Evolutionary conservation across 805 yeast species (phyloP).

Genomic region (Kregervanrija fluxuum): DNA sequence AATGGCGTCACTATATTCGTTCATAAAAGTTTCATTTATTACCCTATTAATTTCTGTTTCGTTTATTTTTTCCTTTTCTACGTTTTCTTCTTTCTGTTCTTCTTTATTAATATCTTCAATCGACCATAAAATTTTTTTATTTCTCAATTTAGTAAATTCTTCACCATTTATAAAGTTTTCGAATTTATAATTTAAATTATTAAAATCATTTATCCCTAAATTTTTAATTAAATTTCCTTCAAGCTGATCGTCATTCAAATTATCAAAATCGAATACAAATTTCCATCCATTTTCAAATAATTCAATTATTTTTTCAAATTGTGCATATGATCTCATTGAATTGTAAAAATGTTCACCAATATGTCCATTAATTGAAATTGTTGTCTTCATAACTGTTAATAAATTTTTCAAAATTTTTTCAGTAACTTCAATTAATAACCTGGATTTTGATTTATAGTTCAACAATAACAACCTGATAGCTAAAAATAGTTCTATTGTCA

Average conservation of each 20-base stretch:
- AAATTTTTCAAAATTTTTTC: conserved; percentile 4
- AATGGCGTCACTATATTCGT: background rate
- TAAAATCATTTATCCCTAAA: no score
- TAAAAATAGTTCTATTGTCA: conserved; percentile 2
- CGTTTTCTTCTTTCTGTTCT: no score
- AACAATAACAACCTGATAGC: conserved; percentile 6
- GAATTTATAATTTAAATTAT: background rate
- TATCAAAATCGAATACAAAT: background rate
- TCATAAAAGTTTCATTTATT: no score
- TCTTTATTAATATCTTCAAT: background rate
- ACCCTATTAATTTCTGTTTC: no score
- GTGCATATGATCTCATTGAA: conserved; percentile 7
- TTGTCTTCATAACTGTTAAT: conserved; percentile 2
- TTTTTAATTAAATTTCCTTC: no score
- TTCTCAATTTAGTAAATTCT: background rate
- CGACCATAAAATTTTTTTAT: background rate
- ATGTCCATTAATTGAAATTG: background rate
- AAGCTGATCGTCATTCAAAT: background rate
- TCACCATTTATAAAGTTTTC: background rate
- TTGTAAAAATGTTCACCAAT: conserved; percentile 7
- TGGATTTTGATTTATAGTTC: background rate
- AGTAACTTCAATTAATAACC: background rate
- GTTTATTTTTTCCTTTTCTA: no score
- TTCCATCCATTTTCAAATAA: conserved; percentile 9
- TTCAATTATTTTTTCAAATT: conserved; percentile 6